Conservation (phyloP, 2,329 filamentous ascomycete species). For the Xylariaceae sp. region DNA sequence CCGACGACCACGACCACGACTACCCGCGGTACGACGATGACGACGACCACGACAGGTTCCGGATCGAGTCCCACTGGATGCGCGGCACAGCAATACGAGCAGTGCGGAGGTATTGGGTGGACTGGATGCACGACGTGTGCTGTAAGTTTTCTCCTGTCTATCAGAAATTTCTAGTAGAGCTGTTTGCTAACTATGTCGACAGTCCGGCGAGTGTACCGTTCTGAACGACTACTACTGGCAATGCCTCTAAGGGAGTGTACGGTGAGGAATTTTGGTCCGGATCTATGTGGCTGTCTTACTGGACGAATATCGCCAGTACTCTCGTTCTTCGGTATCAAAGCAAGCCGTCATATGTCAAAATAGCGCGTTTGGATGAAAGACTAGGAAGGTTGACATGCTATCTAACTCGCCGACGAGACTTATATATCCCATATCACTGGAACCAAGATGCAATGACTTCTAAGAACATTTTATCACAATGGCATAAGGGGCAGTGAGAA, state of each 20-base stretch:
- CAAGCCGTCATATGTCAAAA: not conserved
- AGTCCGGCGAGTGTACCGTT: constrained; percentile 24
- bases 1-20: constrained; percentile 10
- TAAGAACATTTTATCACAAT: too few relatives aligned
- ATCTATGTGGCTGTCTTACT: not conserved
- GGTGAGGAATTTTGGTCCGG: not conserved
- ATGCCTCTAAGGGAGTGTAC: constrained; percentile 15
- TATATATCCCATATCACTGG: too few relatives aligned
- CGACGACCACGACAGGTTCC: constrained; percentile 4
- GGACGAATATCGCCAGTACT: not conserved
- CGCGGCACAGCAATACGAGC: constrained; percentile 22
- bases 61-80: constrained; percentile 19
- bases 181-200: constrained; percentile 13
- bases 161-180: not conserved
- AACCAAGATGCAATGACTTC: too few relatives aligned
- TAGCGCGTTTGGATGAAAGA: not conserved
- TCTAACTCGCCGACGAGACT: not conserved
- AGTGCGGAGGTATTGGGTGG: constrained; percentile 26
- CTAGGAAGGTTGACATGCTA: constrained; percentile 1
- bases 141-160: constrained; percentile 17
- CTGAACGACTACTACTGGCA: constrained; percentile 29
- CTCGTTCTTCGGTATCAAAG: not conserved
- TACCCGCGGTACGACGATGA: constrained; percentile 4
- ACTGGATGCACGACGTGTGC: constrained; percentile 26
- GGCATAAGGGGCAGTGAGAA: too few relatives aligned